Percentiles rank a stretch among this genome's conserved stretches.
Evolutionary conservation across 2,329 filamentous ascomycete genomes (phyloP).

Genomic region (Diplocarpon mali): DNA sequence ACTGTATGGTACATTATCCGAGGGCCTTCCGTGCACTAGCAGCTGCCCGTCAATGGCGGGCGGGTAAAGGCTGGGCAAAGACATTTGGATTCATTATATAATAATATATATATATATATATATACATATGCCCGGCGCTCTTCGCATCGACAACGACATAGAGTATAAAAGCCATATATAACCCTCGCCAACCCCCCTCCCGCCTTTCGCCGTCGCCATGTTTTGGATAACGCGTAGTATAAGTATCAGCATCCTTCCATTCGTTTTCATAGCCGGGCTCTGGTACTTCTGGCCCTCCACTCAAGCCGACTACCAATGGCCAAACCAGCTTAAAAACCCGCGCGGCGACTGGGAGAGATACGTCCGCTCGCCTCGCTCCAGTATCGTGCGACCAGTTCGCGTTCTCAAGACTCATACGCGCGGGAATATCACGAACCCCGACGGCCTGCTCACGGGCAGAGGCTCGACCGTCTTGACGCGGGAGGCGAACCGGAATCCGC

Average conservation of each 20-base stretch:
- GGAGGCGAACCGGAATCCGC: conserved; percentile 6
- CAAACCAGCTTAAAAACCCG: conserved; percentile 1
- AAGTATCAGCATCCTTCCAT: not conserved
- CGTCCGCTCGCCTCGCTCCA: conserved; percentile 29
- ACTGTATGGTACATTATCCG: no score
- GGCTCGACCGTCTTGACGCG: conserved; percentile 27
- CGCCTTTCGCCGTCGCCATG: not conserved
- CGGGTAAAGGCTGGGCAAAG: no score
- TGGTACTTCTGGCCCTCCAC: not conserved
- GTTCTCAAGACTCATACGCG: conserved; percentile 27
- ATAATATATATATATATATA: no score
- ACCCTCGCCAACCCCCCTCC: no score
- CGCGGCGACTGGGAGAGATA: conserved; percentile 29
- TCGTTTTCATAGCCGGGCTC: not conserved
- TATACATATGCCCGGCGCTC: no score
- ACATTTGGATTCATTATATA: no score
- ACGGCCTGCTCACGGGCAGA: conserved; percentile 25
- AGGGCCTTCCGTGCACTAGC: no score
- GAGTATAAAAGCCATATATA: no score
- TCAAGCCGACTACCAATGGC: conserved; percentile 7
- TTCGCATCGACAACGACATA: no score
- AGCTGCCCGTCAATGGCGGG: no score
- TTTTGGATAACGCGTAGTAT: not conserved
- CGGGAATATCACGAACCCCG: conserved; percentile 32
- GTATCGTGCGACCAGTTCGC: conserved; percentile 26